Conservation (phyloP, 352 stramenopile species). For the Achlya hypogyna region DNA sequence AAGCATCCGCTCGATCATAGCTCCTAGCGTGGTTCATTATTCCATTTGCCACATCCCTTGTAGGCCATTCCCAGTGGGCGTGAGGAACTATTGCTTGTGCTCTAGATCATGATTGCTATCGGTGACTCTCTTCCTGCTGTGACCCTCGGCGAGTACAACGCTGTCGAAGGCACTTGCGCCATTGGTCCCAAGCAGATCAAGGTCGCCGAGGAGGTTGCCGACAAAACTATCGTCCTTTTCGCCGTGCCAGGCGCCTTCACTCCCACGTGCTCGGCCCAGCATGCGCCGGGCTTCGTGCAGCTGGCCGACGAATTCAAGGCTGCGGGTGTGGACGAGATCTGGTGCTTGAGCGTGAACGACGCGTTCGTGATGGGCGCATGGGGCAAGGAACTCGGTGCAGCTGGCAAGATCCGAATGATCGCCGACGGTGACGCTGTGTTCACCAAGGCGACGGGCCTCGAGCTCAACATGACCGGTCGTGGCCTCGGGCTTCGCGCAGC, state of each 20-base stretch:
- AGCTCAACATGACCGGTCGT: neutral
- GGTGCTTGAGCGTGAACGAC: slow-evolving; percentile 12
- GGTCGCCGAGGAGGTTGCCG: neutral
- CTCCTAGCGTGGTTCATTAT: too few species aligned
- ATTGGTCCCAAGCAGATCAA: neutral
- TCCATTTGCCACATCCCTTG: too few species aligned
- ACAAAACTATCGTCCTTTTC: slow-evolving; percentile 5
- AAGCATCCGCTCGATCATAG: too few species aligned
- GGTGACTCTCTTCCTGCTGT: neutral
- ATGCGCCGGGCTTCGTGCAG: neutral
- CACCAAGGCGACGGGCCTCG: slow-evolving; percentile 6
- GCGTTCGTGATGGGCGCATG: slow-evolving; percentile 14
- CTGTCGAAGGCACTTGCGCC: neutral
- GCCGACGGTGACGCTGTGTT: too few species aligned
- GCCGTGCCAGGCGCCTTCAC: slow-evolving; percentile 9
- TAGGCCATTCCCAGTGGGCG: too few species aligned
- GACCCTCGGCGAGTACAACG: neutral
- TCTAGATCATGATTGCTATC: slow-evolving; percentile 8
- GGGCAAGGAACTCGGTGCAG: neutral
- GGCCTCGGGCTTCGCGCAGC: slow-evolving; percentile 4
- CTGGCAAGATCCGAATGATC: slow-evolving; percentile 8
- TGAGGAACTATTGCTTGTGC: too few species aligned
- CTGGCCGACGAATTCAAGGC: too few species aligned
- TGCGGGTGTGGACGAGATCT: too few species aligned
- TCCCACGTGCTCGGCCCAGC: slow-evolving; percentile 4